Percentiles rank a stretch among this genome's conserved stretches.
Evolutionary conservation across 176 grass and related monocot species (phyloP).

Genomic region (Zizania latifolia): DNA sequence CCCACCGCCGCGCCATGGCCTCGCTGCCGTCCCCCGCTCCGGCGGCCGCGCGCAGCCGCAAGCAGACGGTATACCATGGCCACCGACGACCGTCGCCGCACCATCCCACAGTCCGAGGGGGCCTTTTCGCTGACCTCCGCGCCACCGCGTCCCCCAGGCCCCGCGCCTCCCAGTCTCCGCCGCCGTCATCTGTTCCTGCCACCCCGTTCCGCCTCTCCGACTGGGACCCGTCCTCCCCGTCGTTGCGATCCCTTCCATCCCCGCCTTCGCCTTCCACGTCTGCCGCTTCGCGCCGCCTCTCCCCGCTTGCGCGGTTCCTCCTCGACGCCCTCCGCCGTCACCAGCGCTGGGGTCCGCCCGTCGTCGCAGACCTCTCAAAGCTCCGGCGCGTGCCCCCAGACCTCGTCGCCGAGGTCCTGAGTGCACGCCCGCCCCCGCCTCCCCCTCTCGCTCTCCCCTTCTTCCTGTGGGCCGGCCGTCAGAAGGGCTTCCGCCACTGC

Average conservation of each 20-base stretch:
- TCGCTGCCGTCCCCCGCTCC: neutral
- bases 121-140: constrained; percentile 41
- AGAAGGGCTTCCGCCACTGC: constrained; percentile 69
- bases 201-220: constrained; percentile 34
- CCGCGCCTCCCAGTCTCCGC: neutral
- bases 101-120: constrained; percentile 52
- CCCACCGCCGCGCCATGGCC: constrained; percentile 13
- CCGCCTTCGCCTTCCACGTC: constrained; percentile 4
- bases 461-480: constrained; percentile 78
- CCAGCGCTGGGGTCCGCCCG: constrained; percentile 50
- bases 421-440: constrained; percentile 37
- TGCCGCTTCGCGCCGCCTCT: constrained; percentile 51
- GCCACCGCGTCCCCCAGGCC: neutral
- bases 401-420: constrained; percentile 60
- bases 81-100: constrained; percentile 54
- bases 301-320: constrained; percentile 62
- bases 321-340: constrained; percentile 63
- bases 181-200: too few relatives aligned
- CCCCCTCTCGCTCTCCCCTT: constrained; percentile 69
- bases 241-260: neutral
- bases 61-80: constrained; percentile 64
- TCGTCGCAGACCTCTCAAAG: constrained; percentile 68
- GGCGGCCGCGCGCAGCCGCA: neutral
- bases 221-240: constrained; percentile 42
- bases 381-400: constrained; percentile 57